Percentiles rank a stretch among this genome's conserved stretches.
Conservation (phyloP, 805 yeast genomes). For the Wickerhamomyces mucosus region DNA sequence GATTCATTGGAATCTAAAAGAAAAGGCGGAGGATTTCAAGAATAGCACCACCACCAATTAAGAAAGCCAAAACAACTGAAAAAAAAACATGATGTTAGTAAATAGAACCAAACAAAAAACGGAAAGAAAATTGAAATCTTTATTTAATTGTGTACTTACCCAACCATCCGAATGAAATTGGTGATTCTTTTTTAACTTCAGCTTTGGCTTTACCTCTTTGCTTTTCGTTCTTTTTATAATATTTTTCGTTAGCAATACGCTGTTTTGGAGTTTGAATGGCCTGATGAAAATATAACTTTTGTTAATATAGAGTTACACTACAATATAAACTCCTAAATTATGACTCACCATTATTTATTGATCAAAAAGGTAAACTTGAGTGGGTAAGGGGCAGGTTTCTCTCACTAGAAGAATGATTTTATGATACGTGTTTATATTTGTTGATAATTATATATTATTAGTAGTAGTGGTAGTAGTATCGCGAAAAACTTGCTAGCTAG, state of each 20-base stretch:
- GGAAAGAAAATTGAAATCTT: neutral
- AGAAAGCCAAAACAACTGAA: slow-evolving; percentile 42
- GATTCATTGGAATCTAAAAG: too few species aligned
- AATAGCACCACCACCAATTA: slow-evolving; percentile 76
- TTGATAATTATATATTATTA: too few species aligned
- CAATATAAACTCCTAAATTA: too few species aligned
- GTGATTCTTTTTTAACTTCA: slow-evolving; percentile 30
- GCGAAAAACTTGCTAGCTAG: too few species aligned
- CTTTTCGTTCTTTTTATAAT: slow-evolving; percentile 60
- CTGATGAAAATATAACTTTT: too few species aligned
- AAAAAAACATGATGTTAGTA: slow-evolving; percentile 16
- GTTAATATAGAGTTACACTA: too few species aligned
- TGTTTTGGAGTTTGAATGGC: slow-evolving; percentile 81
- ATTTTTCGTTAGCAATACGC: slow-evolving; percentile 79
- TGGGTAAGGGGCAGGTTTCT: too few species aligned
- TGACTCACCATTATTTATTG: too few species aligned
- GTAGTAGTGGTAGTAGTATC: too few species aligned
- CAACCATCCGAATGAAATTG: slow-evolving; percentile 61
- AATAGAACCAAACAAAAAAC: neutral
- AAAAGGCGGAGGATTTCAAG: slow-evolving; percentile 54
- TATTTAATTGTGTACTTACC: slow-evolving; percentile 26
- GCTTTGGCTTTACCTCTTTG: slow-evolving; percentile 67
- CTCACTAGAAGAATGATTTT: too few species aligned
- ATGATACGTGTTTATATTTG: too few species aligned
- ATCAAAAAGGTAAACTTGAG: too few species aligned